phyloP scores from a whole-genome alignment of 805 yeast genomes.

The Zygotorulaspora danielsina region DNA sequence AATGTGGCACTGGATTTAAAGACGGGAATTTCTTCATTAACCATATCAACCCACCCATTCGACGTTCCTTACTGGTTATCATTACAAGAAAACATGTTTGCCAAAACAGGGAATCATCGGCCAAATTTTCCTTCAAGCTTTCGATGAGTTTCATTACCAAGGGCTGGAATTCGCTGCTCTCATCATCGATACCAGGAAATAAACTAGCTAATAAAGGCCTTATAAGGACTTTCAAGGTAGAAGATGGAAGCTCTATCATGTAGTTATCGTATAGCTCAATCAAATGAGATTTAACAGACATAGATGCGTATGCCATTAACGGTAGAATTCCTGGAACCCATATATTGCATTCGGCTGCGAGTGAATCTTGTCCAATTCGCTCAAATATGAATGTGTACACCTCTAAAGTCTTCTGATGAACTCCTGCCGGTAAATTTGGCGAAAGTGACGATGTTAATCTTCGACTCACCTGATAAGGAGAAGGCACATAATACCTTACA shows the following conservation, averaged over 20 bases:
- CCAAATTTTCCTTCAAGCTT: conserved; percentile 49
- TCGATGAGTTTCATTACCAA: conserved; percentile 59
- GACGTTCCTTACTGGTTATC: conserved; percentile 71
- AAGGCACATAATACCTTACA: conserved; percentile 58
- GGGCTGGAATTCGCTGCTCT: conserved; percentile 74
- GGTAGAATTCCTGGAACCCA: conserved; percentile 97
- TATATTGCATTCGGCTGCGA: conserved; percentile 53
- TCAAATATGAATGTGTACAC: conserved; percentile 69
- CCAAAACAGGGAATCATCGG: conserved; percentile 80
- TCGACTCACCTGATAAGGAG: conserved; percentile 59
- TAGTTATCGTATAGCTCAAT: conserved; percentile 56
- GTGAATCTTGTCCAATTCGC: conserved; percentile 50
- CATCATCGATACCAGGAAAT: conserved; percentile 89
- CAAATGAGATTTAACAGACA: conserved; percentile 77
- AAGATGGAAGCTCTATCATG: conserved; percentile 49
- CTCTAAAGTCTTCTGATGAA: conserved; percentile 81
- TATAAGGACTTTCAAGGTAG: conserved; percentile 49
- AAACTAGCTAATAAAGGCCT: conserved; percentile 71
- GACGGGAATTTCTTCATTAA: conserved; percentile 57
- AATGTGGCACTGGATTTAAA: conserved; percentile 41
- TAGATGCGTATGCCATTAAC: conserved; percentile 79
- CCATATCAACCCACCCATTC: conserved; percentile 83
- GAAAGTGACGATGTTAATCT: conserved; percentile 75
- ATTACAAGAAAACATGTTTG: conserved; percentile 69
- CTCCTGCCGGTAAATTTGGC: conserved; percentile 87